These are phyloP conservation scores for Olyra latifolia DNA, from an alignment of 176 grass and related monocot genomes.

Conservation along the genomic window DNA sequence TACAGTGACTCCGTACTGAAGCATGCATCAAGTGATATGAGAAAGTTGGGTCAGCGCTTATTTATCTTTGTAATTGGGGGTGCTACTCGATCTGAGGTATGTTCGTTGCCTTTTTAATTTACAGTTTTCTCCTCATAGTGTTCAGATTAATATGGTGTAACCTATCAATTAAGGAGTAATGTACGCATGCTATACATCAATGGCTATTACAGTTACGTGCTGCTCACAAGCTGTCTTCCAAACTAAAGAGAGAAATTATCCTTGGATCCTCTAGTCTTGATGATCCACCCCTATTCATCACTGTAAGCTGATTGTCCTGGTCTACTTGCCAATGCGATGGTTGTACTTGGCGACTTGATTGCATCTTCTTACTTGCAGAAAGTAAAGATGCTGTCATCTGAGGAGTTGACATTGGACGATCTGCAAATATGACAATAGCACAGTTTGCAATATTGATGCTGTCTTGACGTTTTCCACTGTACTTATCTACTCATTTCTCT, in stretches of 20 bases:
- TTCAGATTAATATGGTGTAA: background rate
- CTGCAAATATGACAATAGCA: constrained; percentile 58
- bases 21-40: constrained; percentile 71
- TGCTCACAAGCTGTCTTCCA: constrained; percentile 71
- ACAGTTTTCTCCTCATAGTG: background rate
- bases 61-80: constrained; percentile 87
- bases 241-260: constrained; percentile 84
- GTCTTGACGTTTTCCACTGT: background rate
- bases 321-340: background rate
- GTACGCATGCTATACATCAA: constrained; percentile 8
- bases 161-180: background rate
- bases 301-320: constrained; percentile 29
- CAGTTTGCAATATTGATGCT: background rate
- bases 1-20: constrained; percentile 76
- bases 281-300: constrained; percentile 81
- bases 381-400: constrained; percentile 65
- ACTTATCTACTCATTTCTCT: constrained; percentile 6
- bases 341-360: background rate
- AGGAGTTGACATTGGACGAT: constrained; percentile 77
- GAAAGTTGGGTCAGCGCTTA: constrained; percentile 66
- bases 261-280: constrained; percentile 82
- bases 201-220: constrained; percentile 52
- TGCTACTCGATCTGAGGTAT: constrained; percentile 77
- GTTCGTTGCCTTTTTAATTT: constrained; percentile 11
- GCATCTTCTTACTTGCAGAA: constrained; percentile 58